Conservation (phyloP, 2,329 filamentous ascomycete genomes). For the Neopestalotiopsis rosae region DNA sequence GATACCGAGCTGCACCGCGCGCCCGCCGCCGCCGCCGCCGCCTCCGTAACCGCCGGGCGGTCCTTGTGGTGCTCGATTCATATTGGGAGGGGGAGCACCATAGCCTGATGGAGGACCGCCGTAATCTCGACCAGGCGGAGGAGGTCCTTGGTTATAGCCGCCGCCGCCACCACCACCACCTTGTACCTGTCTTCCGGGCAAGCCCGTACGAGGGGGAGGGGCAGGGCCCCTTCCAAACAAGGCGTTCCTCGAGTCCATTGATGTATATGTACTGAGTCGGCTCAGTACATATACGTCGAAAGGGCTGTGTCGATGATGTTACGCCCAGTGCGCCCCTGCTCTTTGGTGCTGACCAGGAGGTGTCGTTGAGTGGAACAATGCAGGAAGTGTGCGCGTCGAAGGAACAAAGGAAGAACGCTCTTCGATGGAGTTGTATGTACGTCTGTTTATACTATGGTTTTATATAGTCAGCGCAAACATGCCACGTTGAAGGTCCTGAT, state of each 20-base stretch:
- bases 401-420: background rate
- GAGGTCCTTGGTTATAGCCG: constrained; percentile 39
- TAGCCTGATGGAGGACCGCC: constrained; percentile 33
- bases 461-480: background rate
- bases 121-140: constrained; percentile 36
- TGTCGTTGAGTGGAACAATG: background rate
- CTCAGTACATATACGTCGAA: background rate
- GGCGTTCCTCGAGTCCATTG: constrained; percentile 49
- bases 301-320: background rate
- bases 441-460: background rate
- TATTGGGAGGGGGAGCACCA: constrained; percentile 27
- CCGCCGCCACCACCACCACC: constrained; percentile 12
- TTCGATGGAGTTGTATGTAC: background rate
- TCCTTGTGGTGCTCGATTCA: constrained; percentile 16
- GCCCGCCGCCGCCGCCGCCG: constrained; percentile 21
- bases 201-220: constrained; percentile 34
- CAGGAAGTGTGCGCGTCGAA: background rate
- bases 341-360: background rate
- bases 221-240: constrained; percentile 46
- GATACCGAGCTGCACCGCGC: constrained; percentile 26
- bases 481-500: background rate
- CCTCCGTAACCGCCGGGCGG: constrained; percentile 22
- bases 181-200: constrained; percentile 34
- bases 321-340: background rate
- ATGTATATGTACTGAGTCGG: background rate